Base-by-base conservation (phyloP, 176 grass and related monocot species). In the Neostapfia colusana region DNA sequence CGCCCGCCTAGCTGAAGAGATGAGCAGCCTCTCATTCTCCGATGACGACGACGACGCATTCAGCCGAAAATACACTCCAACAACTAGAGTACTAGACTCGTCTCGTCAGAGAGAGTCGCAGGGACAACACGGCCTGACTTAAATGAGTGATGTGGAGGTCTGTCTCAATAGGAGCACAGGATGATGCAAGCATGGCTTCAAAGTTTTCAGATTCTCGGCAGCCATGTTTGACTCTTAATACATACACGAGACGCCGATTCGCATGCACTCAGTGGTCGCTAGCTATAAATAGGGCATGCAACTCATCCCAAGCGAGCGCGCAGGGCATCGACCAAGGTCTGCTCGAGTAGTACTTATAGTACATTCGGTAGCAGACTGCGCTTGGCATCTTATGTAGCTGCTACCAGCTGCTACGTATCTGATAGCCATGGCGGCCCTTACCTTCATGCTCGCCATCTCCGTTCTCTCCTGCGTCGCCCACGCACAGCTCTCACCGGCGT, bases 401-500 rank as follows among this genome's bases (percentile, higher is more conserved):
- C 4, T 15, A 44, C 45, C 14, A 2, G 38, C 38, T 40, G n/a
- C n/a, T n/a, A n/a, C n/a, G n/a, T n/a, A 40, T 14, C 14, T 68
- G 27, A 25, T 28, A 57, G 64, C 63, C 63, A 92, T 89, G 90
- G 57, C 79, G 56, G 8, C 11, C 18, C 49, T 59, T 5, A 57
- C 50, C 38, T 43, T 81, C 40, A 10, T 91, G 63, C 34, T 83
- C 25, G 57, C 75, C 59, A 6, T 88, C 43, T 60, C 64, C 31
- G 38, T 90, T 24, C 38, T 85, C 31, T 73, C 80, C 64, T 59
- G 34, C 15, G 40, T n/a, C 4, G 71, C 72, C 26, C 63, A 76
- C 0, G 91, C 70, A 15, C 85, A 93, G 75, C 69, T 90, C 16
- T 88, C 88, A 2, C 39, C 75, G 23, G 65, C 4, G 8, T 93